phyloP scores from a whole-genome alignment of 1,284 basidiomycete species.

The Puccinia horiana region DNA sequence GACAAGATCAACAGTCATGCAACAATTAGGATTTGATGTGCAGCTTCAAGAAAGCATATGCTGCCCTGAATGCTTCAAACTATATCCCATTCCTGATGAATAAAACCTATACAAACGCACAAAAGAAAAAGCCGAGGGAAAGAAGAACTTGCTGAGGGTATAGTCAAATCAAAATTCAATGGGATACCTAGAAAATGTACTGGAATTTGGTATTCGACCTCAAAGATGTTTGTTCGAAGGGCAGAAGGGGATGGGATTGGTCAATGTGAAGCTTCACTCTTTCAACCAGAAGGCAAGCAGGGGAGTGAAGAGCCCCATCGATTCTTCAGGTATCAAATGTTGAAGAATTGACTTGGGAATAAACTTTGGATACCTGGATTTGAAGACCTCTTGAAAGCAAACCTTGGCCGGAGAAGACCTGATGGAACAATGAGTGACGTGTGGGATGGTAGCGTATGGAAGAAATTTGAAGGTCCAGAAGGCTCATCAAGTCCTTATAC shows the following conservation, averaged over 20 bases:
- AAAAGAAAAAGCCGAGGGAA: too few relatives aligned
- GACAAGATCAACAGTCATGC: neutral
- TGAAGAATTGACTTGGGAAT: neutral
- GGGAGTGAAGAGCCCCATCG: neutral
- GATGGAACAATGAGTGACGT: neutral
- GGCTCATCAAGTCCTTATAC: neutral
- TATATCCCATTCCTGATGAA: neutral
- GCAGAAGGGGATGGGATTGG: neutral
- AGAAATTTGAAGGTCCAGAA: neutral
- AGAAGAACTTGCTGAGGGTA: too few relatives aligned
- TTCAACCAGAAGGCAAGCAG: too few relatives aligned
- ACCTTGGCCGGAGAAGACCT: neutral
- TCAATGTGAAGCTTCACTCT: too few relatives aligned
- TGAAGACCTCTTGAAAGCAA: neutral
- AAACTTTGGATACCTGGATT: neutral
- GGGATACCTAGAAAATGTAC: neutral
- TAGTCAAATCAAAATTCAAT: too few relatives aligned
- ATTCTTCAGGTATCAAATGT: neutral
- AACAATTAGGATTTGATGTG: neutral
- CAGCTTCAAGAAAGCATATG: neutral
- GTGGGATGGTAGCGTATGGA: slow-evolving; percentile 9
- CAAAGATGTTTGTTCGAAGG: slow-evolving; percentile 1
- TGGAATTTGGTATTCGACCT: neutral
- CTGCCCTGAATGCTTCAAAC: slow-evolving; percentile 1
- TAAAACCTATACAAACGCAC: too few relatives aligned